Evolutionary conservation across 768 basidiomycete species (phyloP), one percentile per base, ranked within the genome.

Genomic region (Stropharia rugosoannulata): DNA sequence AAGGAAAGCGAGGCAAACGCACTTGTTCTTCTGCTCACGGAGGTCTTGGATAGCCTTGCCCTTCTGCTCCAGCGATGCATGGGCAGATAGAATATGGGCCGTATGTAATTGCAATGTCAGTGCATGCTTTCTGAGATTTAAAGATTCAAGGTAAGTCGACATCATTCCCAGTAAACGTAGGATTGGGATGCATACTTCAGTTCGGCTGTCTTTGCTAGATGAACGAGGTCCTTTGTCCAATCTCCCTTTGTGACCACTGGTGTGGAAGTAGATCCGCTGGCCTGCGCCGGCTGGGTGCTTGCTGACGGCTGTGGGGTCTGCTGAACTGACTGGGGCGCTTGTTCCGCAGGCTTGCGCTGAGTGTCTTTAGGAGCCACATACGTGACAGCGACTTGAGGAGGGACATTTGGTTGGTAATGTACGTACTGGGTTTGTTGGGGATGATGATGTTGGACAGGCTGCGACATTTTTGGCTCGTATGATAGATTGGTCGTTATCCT

Each of bases 171-270:
- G 22, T 22, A 22, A 22, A 22, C 4, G 22, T 22, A 22, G 22
- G 22, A 22, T 22, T 22, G 22, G 22, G 22, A 22, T 22, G 81
- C 89, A 62, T 68, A 93, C 91, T 93, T 93, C 64, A 93, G 79
- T 67, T 93, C 91, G 8, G 91, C 91, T 1, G 89, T 90, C 74
- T 90, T 93, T 5, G 91, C 91, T 10, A 93, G 79, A 50, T 93
- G 89, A 32, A 93, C 87, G 41, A 93, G 79, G 70, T 91, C 89
- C 62, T 87, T 88, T 25, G 89, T 91, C 91, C 91, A 93, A 69
- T 93, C 90, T 8, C 90, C 91, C 16, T 83, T 86, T 4, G 91
- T 89, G 47, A 93, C 79, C 49, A 91, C 71, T n/a, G 86, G 84
- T 12, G 49, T 54, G 13, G 42, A 48, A 11, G 29, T 27, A 42